Conservation (phyloP, 2,329 filamentous ascomycete species). For the Fusarium begoniae region DNA sequence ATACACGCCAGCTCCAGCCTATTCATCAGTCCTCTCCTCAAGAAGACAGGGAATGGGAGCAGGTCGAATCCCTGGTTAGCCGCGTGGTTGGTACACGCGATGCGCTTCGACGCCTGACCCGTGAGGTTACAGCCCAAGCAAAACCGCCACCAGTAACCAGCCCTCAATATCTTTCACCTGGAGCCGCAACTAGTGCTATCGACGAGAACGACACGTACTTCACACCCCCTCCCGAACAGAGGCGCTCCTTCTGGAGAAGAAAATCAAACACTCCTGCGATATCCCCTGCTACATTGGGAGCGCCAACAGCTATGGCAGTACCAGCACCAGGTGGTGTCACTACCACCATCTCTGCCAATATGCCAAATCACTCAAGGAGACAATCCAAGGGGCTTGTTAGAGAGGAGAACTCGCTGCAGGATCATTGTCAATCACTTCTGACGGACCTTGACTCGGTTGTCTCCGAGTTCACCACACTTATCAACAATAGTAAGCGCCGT, state of each 20-base stretch:
- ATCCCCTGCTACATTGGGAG: slow-evolving; percentile 52
- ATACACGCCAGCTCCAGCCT: slow-evolving; percentile 39
- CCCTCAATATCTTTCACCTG: slow-evolving; percentile 53
- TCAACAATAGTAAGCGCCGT: slow-evolving; percentile 82
- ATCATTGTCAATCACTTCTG: slow-evolving; percentile 84
- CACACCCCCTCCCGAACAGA: slow-evolving; percentile 50
- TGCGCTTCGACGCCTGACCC: slow-evolving; percentile 84
- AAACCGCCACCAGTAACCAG: slow-evolving; percentile 38
- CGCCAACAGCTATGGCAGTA: slow-evolving; percentile 52
- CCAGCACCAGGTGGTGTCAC: slow-evolving; percentile 52
- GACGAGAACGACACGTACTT: slow-evolving; percentile 70
- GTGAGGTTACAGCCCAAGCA: slow-evolving; percentile 74
- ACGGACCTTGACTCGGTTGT: slow-evolving; percentile 86
- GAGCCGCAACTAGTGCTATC: slow-evolving; percentile 51
- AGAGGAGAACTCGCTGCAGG: slow-evolving; percentile 75
- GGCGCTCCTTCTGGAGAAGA: slow-evolving; percentile 88
- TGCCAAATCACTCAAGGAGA: slow-evolving; percentile 45
- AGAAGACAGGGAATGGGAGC: slow-evolving; percentile 86
- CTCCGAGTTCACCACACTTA: slow-evolving; percentile 79
- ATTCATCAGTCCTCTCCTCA: slow-evolving; percentile 52
- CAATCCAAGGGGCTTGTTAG: slow-evolving; percentile 52
- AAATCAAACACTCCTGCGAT: slow-evolving; percentile 71
- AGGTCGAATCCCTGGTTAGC: slow-evolving; percentile 85
- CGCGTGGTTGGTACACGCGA: slow-evolving; percentile 88
- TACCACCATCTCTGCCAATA: slow-evolving; percentile 44